Conservation (phyloP, 2,329 filamentous ascomycete genomes). For the Xylaria sp. region DNA sequence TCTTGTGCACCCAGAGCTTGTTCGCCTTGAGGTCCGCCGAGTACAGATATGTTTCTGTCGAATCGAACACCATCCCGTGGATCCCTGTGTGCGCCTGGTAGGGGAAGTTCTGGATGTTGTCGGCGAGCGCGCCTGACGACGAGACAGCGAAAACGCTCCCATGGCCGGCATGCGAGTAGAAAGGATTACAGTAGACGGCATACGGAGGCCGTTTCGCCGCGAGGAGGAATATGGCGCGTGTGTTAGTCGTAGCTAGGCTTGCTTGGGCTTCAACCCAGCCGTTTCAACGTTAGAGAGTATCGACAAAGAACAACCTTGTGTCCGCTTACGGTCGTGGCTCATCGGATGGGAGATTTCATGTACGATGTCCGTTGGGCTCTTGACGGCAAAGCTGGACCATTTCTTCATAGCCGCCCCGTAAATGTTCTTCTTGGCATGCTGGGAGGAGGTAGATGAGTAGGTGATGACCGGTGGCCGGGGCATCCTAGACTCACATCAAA, state of each 20-base stretch:
- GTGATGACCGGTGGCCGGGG: neutral
- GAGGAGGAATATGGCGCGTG: conserved; percentile 88
- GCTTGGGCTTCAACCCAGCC: conserved; percentile 67
- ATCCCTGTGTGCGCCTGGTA: conserved; percentile 78
- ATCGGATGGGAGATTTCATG: conserved; percentile 81
- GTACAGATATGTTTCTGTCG: conserved; percentile 79
- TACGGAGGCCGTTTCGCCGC: conserved; percentile 82
- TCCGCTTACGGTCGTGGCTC: conserved; percentile 74
- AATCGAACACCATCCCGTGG: conserved; percentile 85
- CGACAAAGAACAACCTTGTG: conserved; percentile 4
- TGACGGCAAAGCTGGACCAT: conserved; percentile 84
- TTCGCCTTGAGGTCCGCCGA: conserved; percentile 82
- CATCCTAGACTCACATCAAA: conserved; percentile 76
- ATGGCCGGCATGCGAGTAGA: conserved; percentile 85
- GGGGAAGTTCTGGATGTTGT: conserved; percentile 77
- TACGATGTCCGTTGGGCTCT: conserved; percentile 78
- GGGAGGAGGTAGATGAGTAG: conserved; percentile 40
- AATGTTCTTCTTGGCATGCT: conserved; percentile 85
- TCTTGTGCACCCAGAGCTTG: conserved; percentile 86
- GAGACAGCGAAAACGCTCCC: conserved; percentile 80
- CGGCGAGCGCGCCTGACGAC: conserved; percentile 65
- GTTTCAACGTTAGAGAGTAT: conserved; percentile 32
- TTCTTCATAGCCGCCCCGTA: conserved; percentile 95
- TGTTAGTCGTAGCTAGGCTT: conserved; percentile 77
- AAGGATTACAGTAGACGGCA: conserved; percentile 88